These are phyloP conservation scores for Plantago elongata DNA, from an alignment of 257 asterid genomes.

Conservation along the genomic window DNA sequence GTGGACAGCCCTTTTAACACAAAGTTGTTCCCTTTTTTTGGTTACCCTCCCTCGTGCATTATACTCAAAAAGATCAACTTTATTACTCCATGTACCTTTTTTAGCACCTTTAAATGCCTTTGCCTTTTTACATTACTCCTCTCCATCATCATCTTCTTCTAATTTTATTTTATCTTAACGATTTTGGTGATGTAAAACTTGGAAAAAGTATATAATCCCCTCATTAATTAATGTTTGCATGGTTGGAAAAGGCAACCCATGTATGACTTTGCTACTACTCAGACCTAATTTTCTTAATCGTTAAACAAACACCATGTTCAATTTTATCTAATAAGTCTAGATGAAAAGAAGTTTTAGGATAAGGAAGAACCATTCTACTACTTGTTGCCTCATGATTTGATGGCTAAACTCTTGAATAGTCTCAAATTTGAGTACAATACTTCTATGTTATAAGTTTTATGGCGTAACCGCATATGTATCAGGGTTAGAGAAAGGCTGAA, in stretches of 20 bases:
- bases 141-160: background rate
- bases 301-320: conserved; percentile 22
- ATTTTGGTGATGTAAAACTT: conserved; percentile 16
- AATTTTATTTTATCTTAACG: too few relatives aligned
- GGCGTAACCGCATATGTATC: too few relatives aligned
- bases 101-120: conserved; percentile 39
- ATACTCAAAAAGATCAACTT: conserved; percentile 45
- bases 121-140: conserved; percentile 35
- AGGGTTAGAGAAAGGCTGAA: too few relatives aligned
- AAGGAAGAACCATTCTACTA: background rate
- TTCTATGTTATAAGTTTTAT: too few relatives aligned
- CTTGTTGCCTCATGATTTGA: background rate
- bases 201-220: background rate
- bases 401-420: background rate
- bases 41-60: conserved; percentile 55
- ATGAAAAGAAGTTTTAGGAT: background rate
- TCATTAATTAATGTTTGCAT: conserved; percentile 19
- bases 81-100: conserved; percentile 54
- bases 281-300: conserved; percentile 20
- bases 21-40: conserved; percentile 55
- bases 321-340: too few relatives aligned
- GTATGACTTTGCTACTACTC: conserved; percentile 4
- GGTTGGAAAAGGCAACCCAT: conserved; percentile 19
- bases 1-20: conserved; percentile 99
- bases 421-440: too few relatives aligned